phyloP scores from a whole-genome alignment of 2,329 filamentous ascomycete genomes.

The Hymenoscyphus fraxineus region DNA sequence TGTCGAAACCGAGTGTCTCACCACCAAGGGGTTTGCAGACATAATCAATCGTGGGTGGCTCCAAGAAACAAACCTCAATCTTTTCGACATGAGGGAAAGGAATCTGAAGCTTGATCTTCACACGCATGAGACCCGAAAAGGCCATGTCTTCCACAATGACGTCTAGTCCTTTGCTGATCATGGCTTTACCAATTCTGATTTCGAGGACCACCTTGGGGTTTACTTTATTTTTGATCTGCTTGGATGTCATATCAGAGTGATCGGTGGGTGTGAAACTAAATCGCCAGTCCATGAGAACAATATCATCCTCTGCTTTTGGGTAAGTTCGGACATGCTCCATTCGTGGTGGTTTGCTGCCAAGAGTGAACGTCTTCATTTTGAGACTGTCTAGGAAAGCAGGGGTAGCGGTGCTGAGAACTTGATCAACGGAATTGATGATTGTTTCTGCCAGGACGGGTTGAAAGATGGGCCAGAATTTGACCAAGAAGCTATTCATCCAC shows the following conservation, averaged over 20 bases:
- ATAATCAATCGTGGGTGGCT: constrained; percentile 86
- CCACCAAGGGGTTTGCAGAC: constrained; percentile 97
- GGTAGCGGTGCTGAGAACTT: constrained; percentile 88
- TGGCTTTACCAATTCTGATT: constrained; percentile 88
- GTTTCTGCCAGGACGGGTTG: constrained; percentile 89
- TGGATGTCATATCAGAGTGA: constrained; percentile 81
- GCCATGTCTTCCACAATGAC: constrained; percentile 98
- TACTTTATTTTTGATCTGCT: constrained; percentile 90
- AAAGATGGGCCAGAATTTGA: constrained; percentile 99
- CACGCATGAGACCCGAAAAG: constrained; percentile 90
- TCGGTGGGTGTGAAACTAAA: constrained; percentile 99
- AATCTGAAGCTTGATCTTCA: constrained; percentile 96
- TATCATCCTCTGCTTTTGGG: constrained; percentile 89
- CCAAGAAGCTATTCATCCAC: constrained; percentile 98
- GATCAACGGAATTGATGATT: constrained; percentile 90
- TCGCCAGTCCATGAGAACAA: constrained; percentile 99
- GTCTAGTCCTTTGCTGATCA: constrained; percentile 95
- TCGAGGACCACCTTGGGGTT: constrained; percentile 96
- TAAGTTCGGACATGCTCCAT: constrained; percentile 99
- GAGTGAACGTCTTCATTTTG: constrained; percentile 86
- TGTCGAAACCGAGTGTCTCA: constrained; percentile 93
- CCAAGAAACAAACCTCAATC: constrained; percentile 91
- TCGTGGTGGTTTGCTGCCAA: constrained; percentile 91
- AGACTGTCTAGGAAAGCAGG: constrained; percentile 91
- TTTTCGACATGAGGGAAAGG: constrained; percentile 94